phyloP scores from a whole-genome alignment of 495 filamentous ascomycete genomes.

The Trichoderma orchidacearum region DNA sequence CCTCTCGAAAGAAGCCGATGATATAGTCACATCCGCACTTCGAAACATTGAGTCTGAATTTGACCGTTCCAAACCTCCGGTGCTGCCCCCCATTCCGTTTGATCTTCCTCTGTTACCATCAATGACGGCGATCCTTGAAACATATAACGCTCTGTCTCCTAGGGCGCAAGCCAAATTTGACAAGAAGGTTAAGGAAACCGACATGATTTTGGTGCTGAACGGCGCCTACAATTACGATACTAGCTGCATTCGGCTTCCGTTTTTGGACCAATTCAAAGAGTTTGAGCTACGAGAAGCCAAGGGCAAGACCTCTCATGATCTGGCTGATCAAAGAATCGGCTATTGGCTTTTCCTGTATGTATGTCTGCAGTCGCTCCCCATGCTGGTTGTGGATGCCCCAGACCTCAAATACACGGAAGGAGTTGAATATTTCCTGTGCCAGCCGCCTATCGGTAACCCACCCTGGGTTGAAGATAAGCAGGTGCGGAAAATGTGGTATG shows the following conservation, averaged over 20 bases:
- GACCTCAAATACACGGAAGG: slow-evolving; percentile 61
- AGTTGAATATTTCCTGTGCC: slow-evolving; percentile 95
- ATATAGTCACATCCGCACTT: slow-evolving; percentile 36
- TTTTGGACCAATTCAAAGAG: slow-evolving; percentile 66
- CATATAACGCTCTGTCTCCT: slow-evolving; percentile 44
- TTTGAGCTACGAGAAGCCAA: slow-evolving; percentile 68
- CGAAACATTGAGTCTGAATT: slow-evolving; percentile 72
- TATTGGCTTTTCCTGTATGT: slow-evolving; percentile 95
- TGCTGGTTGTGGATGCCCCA: slow-evolving; percentile 80
- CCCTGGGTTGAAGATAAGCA: slow-evolving; percentile 75
- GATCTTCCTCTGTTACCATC: slow-evolving; percentile 71
- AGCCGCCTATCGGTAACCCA: slow-evolving; percentile 64
- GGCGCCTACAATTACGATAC: slow-evolving; percentile 64
- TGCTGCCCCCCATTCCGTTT: slow-evolving; percentile 83
- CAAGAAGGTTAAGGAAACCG: slow-evolving; percentile 60
- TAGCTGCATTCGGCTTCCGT: slow-evolving; percentile 40
- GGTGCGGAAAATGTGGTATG: slow-evolving; percentile 62
- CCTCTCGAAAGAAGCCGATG: slow-evolving; percentile 18
- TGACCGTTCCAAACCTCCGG: slow-evolving; percentile 74
- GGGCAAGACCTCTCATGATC: slow-evolving; percentile 56
- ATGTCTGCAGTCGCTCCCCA: slow-evolving; percentile 76
- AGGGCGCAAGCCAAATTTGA: slow-evolving; percentile 57
- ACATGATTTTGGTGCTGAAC: slow-evolving; percentile 58
- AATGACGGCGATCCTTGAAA: slow-evolving; percentile 45
- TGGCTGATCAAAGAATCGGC: slow-evolving; percentile 65